phyloP scores from a whole-genome alignment of 306 rosid species.

The Corylus heterophylla region DNA sequence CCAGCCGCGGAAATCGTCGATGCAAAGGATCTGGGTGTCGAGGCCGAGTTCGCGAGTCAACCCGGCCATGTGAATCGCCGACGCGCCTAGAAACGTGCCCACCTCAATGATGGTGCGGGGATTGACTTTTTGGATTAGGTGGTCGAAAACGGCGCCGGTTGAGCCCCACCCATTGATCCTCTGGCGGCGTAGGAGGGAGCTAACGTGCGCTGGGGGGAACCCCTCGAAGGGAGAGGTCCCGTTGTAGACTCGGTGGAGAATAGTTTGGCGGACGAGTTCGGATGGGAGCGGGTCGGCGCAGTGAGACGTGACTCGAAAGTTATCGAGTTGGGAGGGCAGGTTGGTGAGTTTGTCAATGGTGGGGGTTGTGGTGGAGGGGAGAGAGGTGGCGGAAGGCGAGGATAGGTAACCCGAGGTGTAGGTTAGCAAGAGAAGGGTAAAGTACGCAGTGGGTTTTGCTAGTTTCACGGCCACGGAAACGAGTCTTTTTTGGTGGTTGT shows the following conservation, averaged over 20 bases:
- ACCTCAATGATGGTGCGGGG: constrained; percentile 67
- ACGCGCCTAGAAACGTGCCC: constrained; percentile 83
- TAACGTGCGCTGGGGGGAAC: constrained; percentile 65
- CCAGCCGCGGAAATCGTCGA: constrained; percentile 81
- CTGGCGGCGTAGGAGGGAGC: constrained; percentile 29
- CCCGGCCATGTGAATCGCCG: constrained; percentile 72
- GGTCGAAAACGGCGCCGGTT: constrained; percentile 56
- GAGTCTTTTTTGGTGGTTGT: constrained; percentile 18
- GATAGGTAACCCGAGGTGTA: constrained; percentile 61
- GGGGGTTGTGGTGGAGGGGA: background rate
- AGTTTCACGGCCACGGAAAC: constrained; percentile 17
- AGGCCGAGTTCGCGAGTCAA: constrained; percentile 55
- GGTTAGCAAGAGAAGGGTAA: constrained; percentile 52
- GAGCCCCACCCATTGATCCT: constrained; percentile 62
- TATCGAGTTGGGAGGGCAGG: constrained; percentile 38
- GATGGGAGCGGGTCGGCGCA: constrained; percentile 57
- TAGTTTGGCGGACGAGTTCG: constrained; percentile 44
- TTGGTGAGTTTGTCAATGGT: constrained; percentile 19
- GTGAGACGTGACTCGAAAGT: constrained; percentile 54
- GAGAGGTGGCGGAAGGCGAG: background rate
- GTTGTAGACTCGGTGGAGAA: constrained; percentile 49
- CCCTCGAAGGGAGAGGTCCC: constrained; percentile 50
- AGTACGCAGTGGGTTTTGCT: constrained; percentile 39
- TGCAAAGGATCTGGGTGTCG: constrained; percentile 53
- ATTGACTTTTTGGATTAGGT: constrained; percentile 50